Evolutionary conservation across 2,329 filamentous ascomycete genomes (phyloP).

Genomic region (Aaosphaeria pasadenensis): DNA sequence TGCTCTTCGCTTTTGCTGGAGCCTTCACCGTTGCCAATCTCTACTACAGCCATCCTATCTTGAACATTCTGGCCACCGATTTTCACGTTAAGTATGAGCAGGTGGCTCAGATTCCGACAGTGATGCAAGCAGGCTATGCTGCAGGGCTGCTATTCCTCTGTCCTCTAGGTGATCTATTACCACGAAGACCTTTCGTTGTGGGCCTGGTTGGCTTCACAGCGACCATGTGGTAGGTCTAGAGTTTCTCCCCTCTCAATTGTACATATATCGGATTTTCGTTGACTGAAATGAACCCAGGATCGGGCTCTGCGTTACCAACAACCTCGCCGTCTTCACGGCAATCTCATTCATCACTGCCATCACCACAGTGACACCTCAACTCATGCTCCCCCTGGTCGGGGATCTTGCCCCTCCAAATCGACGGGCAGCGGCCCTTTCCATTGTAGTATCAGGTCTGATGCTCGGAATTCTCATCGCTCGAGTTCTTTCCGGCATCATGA

Average conservation of each 20-base stretch:
- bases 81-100: slow-evolving; percentile 69
- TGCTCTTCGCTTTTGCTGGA: slow-evolving; percentile 65
- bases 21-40: slow-evolving; percentile 76
- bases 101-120: slow-evolving; percentile 66
- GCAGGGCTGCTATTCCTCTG: slow-evolving; percentile 70
- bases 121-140: slow-evolving; percentile 79
- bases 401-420: slow-evolving; percentile 70
- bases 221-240: slow-evolving; percentile 56
- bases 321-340: slow-evolving; percentile 63
- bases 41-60: slow-evolving; percentile 77
- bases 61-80: slow-evolving; percentile 70
- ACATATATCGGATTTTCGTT: background rate
- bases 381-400: slow-evolving; percentile 76
- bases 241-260: background rate
- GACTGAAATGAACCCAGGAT: slow-evolving; percentile 50
- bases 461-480: slow-evolving; percentile 75
- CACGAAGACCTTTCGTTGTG: slow-evolving; percentile 67
- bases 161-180: slow-evolving; percentile 69
- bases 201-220: slow-evolving; percentile 65
- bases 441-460: slow-evolving; percentile 72
- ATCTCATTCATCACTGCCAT: slow-evolving; percentile 72
- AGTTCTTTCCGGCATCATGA: slow-evolving; percentile 70
- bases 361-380: slow-evolving; percentile 73
- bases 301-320: slow-evolving; percentile 65
- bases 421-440: slow-evolving; percentile 66